These are phyloP conservation scores for Holtermanniella nyarrowii DNA, from an alignment of 768 basidiomycete species.

Conservation along the genomic window DNA sequence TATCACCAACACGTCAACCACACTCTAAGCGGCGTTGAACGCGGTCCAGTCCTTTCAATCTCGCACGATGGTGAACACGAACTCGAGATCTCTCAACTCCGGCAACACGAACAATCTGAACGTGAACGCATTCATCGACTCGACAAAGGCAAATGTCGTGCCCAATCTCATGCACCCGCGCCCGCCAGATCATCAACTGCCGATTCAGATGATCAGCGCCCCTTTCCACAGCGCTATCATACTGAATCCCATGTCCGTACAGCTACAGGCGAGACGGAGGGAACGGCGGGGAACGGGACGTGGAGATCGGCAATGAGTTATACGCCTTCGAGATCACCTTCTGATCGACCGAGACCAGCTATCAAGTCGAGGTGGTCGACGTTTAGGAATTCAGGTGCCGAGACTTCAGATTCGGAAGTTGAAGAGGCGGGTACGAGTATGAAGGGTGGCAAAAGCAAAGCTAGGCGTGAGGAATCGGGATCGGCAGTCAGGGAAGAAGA, in stretches of 20 bases:
- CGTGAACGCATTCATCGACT: slow-evolving; percentile 2
- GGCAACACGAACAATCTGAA: background rate
- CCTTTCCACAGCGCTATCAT: background rate
- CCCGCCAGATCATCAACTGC: too few relatives aligned
- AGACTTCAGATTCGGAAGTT: slow-evolving; percentile 1
- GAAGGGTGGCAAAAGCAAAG: background rate
- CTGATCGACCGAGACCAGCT: background rate
- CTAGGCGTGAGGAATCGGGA: too few relatives aligned
- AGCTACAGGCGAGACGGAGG: slow-evolving; percentile 2
- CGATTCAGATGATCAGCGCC: background rate
- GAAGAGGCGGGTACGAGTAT: background rate
- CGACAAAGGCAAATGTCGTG: background rate
- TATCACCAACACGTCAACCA: slow-evolving; percentile 26
- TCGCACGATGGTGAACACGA: slow-evolving; percentile 36
- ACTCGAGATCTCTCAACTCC: background rate
- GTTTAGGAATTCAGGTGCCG: background rate
- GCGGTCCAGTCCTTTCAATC: slow-evolving; percentile 26
- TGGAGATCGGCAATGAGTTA: slow-evolving; percentile 2
- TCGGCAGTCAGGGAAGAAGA: slow-evolving; percentile 9
- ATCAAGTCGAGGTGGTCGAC: background rate
- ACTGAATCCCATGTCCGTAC: slow-evolving; percentile 2
- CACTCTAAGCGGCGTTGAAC: slow-evolving; percentile 12
- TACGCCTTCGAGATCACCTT: background rate
- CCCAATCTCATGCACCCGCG: too few relatives aligned
- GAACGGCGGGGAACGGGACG: background rate